Base-by-base conservation (phyloP, 352 stramenopile genomes). In the Globisporangium cystogenes region DNA sequence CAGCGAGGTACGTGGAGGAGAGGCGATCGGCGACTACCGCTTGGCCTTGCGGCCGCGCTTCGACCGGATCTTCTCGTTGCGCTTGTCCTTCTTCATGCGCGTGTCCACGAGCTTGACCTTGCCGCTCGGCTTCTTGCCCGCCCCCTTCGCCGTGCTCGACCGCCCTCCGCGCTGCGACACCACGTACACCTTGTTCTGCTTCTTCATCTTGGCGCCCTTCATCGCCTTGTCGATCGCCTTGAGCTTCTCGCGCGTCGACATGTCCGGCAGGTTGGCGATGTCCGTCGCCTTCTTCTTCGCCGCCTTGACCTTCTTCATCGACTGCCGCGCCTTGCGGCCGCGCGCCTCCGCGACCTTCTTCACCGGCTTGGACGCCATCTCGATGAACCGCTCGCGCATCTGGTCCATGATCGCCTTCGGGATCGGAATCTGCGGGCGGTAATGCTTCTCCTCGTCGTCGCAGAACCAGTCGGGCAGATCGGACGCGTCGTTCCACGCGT, bases 261-360 rank as follows among this genome's bases (percentile, higher is more conserved):
- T 98, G 52, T 99, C 97, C 3, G 87, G 86, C 50, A 97, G 72
- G 57, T 98, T 97, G 12, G 95, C 96, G 52, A 99, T 95, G 47
- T 96, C 82, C 43, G 96, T 95, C 1, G 96, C 96, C 74, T 99
- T 97, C 73, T 98, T 98, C 76, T 99, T 99, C 0, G 97, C 97
- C 12, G 91, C 83, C 62, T 97, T 96, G 15, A 99, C 72, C 76
- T 98, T 97, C 68, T 94, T 93, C 63, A 98, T 87, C 56, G 87
- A 68, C 60, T 95, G 60, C 4, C 95, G 95, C 40, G 88, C 76
- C 82, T 99, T 99, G 39, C 97, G 87, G 0, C 88, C 94, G 40
- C 97, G 82, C 7, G 97, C 97, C 63, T 99, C 97, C 1, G 96
- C 97, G 7, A 99, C 97, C 79, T 99, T 99, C 60, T 98, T 98